phyloP scores from a whole-genome alignment of 2,329 filamentous ascomycete genomes.

The Paecilomyces variotii region DNA sequence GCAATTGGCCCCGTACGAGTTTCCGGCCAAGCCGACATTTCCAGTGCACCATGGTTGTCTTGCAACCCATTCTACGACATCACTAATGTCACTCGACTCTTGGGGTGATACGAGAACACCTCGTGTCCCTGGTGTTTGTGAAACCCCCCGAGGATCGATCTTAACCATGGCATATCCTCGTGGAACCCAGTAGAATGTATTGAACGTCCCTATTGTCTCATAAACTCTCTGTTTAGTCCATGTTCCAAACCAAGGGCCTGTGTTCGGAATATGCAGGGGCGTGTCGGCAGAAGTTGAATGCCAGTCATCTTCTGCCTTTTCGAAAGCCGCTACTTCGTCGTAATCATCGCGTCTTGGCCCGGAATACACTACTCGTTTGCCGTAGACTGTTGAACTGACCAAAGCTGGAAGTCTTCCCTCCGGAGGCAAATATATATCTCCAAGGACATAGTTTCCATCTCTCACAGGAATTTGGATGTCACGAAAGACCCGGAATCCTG shows the following conservation, averaged over 20 bases:
- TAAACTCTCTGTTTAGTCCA: neutral
- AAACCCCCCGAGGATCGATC: neutral
- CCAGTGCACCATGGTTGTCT: neutral
- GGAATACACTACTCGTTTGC: neutral
- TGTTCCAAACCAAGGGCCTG: neutral
- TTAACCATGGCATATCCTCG: conserved; percentile 1
- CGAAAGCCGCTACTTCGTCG: neutral
- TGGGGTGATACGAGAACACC: neutral
- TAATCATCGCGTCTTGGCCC: neutral
- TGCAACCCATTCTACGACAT: neutral
- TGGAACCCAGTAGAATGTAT: neutral
- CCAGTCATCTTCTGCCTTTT: conserved; percentile 1
- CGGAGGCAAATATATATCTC: neutral
- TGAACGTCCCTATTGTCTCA: neutral
- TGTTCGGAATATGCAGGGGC: neutral
- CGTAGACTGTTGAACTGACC: neutral
- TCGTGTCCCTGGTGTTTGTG: neutral
- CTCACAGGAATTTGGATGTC: neutral
- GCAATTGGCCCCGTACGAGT: neutral
- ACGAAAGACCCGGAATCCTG: neutral
- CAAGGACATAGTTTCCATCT: neutral
- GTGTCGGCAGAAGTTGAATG: neutral
- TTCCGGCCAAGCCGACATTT: neutral
- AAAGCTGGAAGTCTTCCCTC: neutral
- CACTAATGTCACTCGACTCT: neutral